phyloP scores from a whole-genome alignment of 345 rosid species.

The Citropsis articulata region DNA sequence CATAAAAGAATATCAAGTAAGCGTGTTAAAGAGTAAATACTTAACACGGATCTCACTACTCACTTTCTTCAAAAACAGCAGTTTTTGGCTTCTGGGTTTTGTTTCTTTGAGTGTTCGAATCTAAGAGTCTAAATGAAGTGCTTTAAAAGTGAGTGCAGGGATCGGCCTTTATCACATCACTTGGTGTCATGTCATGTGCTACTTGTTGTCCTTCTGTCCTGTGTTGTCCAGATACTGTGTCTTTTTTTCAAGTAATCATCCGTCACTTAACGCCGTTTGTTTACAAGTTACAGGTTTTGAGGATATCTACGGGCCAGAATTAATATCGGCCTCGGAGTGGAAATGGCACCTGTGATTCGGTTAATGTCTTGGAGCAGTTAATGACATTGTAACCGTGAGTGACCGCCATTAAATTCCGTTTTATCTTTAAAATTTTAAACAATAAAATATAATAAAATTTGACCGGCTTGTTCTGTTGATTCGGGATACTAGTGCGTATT shows the following conservation, averaged over 20 bases:
- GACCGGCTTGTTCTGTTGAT: no score
- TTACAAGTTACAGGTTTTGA: not conserved
- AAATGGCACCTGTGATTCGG: not conserved
- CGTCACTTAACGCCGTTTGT: not conserved
- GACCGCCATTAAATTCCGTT: not conserved
- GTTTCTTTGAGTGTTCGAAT: not conserved
- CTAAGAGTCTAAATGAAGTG: not conserved
- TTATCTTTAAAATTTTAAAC: not conserved
- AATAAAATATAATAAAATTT: no score
- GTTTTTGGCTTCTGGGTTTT: not conserved
- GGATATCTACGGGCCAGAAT: conserved; percentile 13
- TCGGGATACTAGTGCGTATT: no score
- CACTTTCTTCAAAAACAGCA: not conserved
- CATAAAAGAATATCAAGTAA: not conserved
- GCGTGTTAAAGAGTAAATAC: not conserved
- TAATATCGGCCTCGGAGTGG: not conserved
- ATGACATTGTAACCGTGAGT: not conserved
- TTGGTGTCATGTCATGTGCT: conserved; percentile 17
- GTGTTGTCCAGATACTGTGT: not conserved
- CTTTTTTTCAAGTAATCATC: not conserved
- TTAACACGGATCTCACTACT: not conserved
- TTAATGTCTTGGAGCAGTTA: not conserved
- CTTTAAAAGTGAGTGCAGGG: not conserved
- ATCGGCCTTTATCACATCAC: not conserved
- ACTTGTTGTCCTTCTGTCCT: conserved; percentile 20